These are phyloP conservation scores for Niebla homalea DNA, from an alignment of 495 filamentous ascomycete species.

Conservation along the genomic window DNA sequence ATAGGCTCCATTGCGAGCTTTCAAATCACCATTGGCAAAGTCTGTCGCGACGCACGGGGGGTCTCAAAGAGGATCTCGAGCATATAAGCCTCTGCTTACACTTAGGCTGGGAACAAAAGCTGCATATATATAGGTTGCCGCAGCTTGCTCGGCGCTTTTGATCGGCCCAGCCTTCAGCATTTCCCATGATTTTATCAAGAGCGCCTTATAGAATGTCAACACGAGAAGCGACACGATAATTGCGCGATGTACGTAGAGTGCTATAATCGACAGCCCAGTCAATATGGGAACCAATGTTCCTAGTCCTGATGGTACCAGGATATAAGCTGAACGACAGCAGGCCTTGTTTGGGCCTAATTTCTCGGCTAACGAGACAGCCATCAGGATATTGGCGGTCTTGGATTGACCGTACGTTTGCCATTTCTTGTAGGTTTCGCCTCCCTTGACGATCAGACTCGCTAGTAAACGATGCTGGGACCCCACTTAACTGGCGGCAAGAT, in stretches of 20 bases:
- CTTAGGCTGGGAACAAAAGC: constrained; percentile 4
- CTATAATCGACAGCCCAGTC: neutral
- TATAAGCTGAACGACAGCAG: constrained; percentile 27
- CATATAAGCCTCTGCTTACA: constrained; percentile 16
- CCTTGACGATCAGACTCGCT: constrained; percentile 20
- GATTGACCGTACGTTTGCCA: constrained; percentile 42
- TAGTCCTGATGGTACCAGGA: constrained; percentile 24
- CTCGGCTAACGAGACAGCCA: constrained; percentile 34
- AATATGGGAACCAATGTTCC: too few relatives aligned
- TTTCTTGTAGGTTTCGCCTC: constrained; percentile 37
- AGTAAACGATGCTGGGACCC: constrained; percentile 6
- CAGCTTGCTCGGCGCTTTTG: constrained; percentile 36
- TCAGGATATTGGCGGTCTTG: constrained; percentile 50
- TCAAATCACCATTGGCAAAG: neutral
- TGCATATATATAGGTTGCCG: constrained; percentile 34
- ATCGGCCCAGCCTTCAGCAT: neutral
- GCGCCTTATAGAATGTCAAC: too few relatives aligned
- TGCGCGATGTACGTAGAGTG: constrained; percentile 12
- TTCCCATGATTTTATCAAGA: too few relatives aligned
- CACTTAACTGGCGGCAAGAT: neutral
- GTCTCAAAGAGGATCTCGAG: neutral
- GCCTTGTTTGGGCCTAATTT: constrained; percentile 21
- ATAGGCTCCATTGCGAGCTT: constrained; percentile 20
- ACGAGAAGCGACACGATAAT: neutral
- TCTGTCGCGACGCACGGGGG: too few relatives aligned